Evolutionary conservation across 73 alveolate genomes (phyloP), one percentile per base, ranked within the genome.

Genomic region (Paramecium primaurelia): DNA sequence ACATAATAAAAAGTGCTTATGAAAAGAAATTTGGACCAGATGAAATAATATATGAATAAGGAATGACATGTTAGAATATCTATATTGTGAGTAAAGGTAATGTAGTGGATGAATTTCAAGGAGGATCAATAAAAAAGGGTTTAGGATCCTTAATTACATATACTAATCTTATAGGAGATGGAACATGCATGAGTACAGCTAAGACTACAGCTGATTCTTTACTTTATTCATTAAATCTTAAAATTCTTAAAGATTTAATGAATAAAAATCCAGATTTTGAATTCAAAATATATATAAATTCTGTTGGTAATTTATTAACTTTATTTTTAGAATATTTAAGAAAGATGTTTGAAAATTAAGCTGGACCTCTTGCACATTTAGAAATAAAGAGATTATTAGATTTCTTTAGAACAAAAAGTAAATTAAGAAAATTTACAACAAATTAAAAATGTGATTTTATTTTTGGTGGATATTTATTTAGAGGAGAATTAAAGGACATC

Each of bases 41-140:
- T 47, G 88, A 89, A 47, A 59, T 51, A 10, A 89, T 89, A 26
- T 89, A 89, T 89, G 92, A 89, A 32, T 37, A 89, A 71, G 94
- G 94, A 25, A 42, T 71, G 83, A 89, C 80, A 14, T 89, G 86
- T 40, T 59, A 89, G 37, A 71, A 89, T 49, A 64, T 71, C 38
- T 89, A 71, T 54, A 83, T 89, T 37, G 75, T 89, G 14, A 40
- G 64, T 9, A 71, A 89, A 73, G 94, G 94, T 14, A 89, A 77
- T 69, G 94, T 89, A 3, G 58, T 64, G 7, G 94, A 89, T 51
- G 94, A 58, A 30, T 40, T 89, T 7, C 25, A 58, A 16, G 58
- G 83, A 71, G 75, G 64, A 32, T 34, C 58, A 37, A 36, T 89
- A 2, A 89, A 32, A n/a, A 89, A 89, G 36, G 91, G 94, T 45